Base-by-base conservation (phyloP, 257 asterid species). In the Fraxinus quadrangulata region DNA sequence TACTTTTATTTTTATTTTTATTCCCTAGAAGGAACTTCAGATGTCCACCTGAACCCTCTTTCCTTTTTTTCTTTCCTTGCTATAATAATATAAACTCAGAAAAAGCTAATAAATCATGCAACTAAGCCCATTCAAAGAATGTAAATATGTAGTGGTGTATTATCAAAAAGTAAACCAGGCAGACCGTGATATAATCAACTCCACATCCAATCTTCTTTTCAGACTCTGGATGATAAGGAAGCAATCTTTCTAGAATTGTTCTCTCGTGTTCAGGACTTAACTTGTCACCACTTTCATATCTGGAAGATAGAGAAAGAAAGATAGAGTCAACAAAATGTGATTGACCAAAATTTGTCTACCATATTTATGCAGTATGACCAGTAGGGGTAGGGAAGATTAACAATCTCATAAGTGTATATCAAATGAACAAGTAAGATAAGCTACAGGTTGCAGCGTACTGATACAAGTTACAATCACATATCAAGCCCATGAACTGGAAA, bases 251-350 rank as follows among this genome's bases (percentile, higher is more conserved):
- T 72, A 90, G 71, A 83, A 96, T 88, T 72, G 86, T 84, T 80
- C 83, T 89, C 89, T 93, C 94, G 75, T 96, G 98, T 65, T 92
- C 96, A 23, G 91, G 92, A 70, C 93, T 92, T 91, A 96, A 85
- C 76, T 88, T 86, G 80, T 90, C 95, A 72, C 98, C 99, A 80
- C 89, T 80, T 84, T 79, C 83, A 65, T 96, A 96, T 80, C 99
- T 96, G 90, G 84, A 81, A 51, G 49, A 54, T 4, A 75, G 70
- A 74, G 31, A 71, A 67, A 78, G 49, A 49, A 28, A 54, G 23
- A 37, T 77, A 51, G 70, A 28, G 61, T 65, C 70, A 47, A 74
- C 54, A 45, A 36, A 76, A 34, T 54, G 66, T 23, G 42, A 24
- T 21, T 0, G 59, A 75, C 54, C 65, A 51, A 71, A 72, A 24